Evolutionary conservation across 352 stramenopile genomes (phyloP).

Genomic region (Globisporangium spinosum): DNA sequence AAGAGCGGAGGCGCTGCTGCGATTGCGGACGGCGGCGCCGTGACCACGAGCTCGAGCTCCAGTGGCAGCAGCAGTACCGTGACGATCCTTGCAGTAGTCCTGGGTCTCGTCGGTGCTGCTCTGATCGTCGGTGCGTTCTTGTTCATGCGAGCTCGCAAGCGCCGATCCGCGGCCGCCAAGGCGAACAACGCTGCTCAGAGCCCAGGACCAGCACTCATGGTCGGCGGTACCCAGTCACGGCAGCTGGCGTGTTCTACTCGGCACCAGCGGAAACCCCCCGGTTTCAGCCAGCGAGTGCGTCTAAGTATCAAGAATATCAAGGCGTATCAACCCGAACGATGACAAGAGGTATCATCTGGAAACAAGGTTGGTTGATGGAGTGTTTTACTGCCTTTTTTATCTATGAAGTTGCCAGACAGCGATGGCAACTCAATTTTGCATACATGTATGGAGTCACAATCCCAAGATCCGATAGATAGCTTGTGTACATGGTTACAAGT

Average conservation of each 20-base stretch:
- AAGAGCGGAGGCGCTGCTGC: neutral
- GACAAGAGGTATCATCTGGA: conserved; percentile 1
- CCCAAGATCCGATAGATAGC: too few species aligned
- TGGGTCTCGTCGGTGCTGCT: conserved; percentile 36
- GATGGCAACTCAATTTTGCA: conserved; percentile 1
- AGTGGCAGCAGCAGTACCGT: conserved; percentile 16
- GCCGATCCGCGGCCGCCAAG: neutral
- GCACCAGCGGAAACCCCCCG: neutral
- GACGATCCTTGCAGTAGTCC: conserved; percentile 33
- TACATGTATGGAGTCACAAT: too few species aligned
- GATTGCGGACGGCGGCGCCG: conserved; percentile 14
- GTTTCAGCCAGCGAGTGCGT: neutral
- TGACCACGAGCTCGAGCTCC: conserved; percentile 15
- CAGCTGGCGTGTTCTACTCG: conserved; percentile 1
- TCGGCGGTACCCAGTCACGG: neutral
- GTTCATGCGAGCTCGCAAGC: conserved; percentile 18
- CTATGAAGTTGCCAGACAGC: conserved; percentile 1
- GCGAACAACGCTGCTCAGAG: neutral
- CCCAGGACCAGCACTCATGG: neutral
- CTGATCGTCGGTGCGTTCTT: conserved; percentile 32
- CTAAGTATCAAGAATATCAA: neutral
- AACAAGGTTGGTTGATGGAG: neutral
- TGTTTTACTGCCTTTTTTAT: neutral
- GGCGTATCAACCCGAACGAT: neutral
- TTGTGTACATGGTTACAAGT: too few species aligned